Base-by-base conservation (phyloP, 2,329 filamentous ascomycete genomes). In the Talaromyces pinophilus region DNA sequence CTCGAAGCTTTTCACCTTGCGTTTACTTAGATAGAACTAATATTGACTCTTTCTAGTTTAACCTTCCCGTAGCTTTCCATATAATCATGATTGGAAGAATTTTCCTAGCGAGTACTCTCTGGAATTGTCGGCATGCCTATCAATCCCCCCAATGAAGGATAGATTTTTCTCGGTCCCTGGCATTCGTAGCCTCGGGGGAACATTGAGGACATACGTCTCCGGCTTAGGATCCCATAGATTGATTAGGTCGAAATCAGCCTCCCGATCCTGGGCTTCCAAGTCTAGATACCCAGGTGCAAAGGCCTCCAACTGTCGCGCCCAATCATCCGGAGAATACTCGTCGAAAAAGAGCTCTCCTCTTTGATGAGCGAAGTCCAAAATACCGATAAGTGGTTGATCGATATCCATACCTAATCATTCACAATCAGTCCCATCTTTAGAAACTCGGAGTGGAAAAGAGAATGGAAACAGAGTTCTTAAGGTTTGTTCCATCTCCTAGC, bases 251-350 rank as follows among this genome's bases (percentile, higher is more conserved):
- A 4, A 52, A 11, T 52, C 13, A 13, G 48, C 15, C 25, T 52
- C 25, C 2, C 48, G 15, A 11, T 30, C 48, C 22, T 33, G 59
- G 2, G 22, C 22, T 48, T 60, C 40, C 6, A 60, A 33, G 10
- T 25, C 22, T 15, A 60, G 40, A 17, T 46, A 60, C 5, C 59
- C 59, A 17, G 59, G 59, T 19, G 59, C 59, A 46, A 60, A 60
- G 10, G 3, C 11, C 40, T 60, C 59, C 7, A 60, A 46, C 40
- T 60, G 38, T 2, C 40, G 38, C 40, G 42, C 40, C 59, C 59
- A 60, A 19, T 10, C 22, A 17, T 40, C 38, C 10, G 38, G 38
- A 17, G 38, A 17, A 17, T 42, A 42, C 13, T 1, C 3, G 13
- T 42, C 13, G 3, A 15, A 42, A 1, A 1, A 1, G 10, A 59